These are phyloP conservation scores for Chloris gayana DNA, from an alignment of 176 grass and related monocot genomes.

Conservation along the genomic window DNA sequence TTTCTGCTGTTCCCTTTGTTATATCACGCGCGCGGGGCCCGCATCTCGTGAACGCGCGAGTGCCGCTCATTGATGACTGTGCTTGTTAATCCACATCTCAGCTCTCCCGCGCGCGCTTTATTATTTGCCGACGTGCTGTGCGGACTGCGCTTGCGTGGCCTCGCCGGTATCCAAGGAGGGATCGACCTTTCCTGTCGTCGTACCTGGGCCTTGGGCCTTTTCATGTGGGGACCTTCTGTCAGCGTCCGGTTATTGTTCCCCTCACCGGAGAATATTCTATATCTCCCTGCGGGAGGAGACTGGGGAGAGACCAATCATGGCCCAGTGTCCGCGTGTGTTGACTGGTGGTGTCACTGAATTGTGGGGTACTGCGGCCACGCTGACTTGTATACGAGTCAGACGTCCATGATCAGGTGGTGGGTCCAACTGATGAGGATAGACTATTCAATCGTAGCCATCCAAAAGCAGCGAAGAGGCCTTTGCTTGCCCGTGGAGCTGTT, in stretches of 20 bases:
- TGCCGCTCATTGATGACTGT: slow-evolving; percentile 29
- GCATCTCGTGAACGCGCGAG: not conserved
- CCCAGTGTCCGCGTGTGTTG: not conserved
- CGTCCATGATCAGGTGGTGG: not conserved
- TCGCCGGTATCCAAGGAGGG: slow-evolving; percentile 2
- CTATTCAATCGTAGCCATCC: slow-evolving; percentile 2
- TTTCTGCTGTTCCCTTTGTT: not conserved
- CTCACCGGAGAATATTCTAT: not conserved
- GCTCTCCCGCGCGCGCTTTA: too few species aligned
- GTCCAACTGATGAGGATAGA: not conserved
- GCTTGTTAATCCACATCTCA: slow-evolving; percentile 1
- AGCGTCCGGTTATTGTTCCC: not conserved
- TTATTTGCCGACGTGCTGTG: not conserved
- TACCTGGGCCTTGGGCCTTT: slow-evolving; percentile 10
- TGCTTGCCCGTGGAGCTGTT: too few species aligned
- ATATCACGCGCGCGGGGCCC: slow-evolving; percentile 40
- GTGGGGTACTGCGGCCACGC: not conserved
- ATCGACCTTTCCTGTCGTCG: not conserved
- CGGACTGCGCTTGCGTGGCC: not conserved
- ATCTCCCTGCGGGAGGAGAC: not conserved
- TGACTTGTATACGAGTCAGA: too few species aligned
- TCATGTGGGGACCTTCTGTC: not conserved
- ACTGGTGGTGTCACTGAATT: not conserved
- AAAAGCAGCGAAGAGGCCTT: not conserved
- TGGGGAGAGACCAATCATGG: not conserved